A percentile compares a stretch with the other conserved stretches of the same genome.
Conservation (phyloP, 2,329 filamentous ascomycete genomes). For the Capronia americana region DNA sequence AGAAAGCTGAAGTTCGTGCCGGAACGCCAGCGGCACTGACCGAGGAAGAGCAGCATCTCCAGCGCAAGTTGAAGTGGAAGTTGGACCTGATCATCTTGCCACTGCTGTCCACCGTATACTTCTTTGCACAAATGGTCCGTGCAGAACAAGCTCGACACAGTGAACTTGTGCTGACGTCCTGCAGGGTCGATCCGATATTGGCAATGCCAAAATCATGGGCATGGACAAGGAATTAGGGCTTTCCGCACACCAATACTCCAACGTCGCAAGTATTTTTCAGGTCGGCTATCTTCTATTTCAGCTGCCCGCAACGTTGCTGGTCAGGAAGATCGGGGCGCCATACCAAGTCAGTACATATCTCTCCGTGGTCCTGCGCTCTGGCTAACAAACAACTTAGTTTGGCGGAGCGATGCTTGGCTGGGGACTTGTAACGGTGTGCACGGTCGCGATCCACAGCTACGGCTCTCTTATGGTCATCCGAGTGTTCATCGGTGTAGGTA, state of each 20-base stretch:
- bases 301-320: conserved; percentile 13
- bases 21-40: neutral
- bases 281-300: conserved; percentile 23
- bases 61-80: conserved; percentile 31
- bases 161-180: neutral
- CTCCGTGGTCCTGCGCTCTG: neutral
- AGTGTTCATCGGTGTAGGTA: conserved; percentile 7
- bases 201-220: conserved; percentile 25
- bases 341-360: conserved; percentile 2
- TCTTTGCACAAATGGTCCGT: conserved; percentile 22
- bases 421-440: conserved; percentile 18
- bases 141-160: neutral
- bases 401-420: conserved; percentile 19
- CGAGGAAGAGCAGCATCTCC: conserved; percentile 7
- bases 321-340: conserved; percentile 19
- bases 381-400: conserved; percentile 3
- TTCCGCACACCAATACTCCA: conserved; percentile 16
- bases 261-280: conserved; percentile 18
- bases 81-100: conserved; percentile 26
- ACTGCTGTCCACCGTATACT: conserved; percentile 26
- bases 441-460: conserved; percentile 18
- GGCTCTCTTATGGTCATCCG: conserved; percentile 15
- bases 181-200: conserved; percentile 21
- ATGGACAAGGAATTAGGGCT: conserved; percentile 22
- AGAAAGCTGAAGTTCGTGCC: neutral